Evolutionary conservation across 331 rosid genomes (phyloP), one percentile per base, ranked within the genome.

Genomic region (Malus hybrid): DNA sequence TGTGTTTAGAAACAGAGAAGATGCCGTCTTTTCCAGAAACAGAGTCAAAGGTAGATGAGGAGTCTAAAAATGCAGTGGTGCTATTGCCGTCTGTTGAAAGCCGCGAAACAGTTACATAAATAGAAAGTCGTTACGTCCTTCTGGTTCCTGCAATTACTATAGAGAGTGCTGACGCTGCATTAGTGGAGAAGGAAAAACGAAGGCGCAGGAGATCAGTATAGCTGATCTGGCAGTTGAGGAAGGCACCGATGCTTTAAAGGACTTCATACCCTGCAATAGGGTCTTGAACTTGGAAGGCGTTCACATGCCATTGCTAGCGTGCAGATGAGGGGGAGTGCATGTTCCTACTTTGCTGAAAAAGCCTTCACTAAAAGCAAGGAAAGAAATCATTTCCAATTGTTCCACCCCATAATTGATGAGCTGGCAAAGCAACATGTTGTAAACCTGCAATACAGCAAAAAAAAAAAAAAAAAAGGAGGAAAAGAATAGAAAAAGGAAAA

Each of bases 231-330:
- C 85, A 13, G 85, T 80, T 5, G 90, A 89, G 64, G 97, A 88
- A 29, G 92, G 91, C n/a, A 82, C 79, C 3, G 65, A 60, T 66
- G 74, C 69, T 56, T 79, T 94, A 76, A 88, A 82, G 89, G 91
- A 90, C 57, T 75, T 94, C 4, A 74, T 89, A 36, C 99, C 99
- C 4, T 90, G 81, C 36, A 82, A 62, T 70, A 93, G 83, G 33
- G 52, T 94, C 74, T 70, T 88, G 76, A 94, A 94, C 79, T 83
- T 94, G 89, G 97, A 94, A 67, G 99, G 97, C 52, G 80, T 85
- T 76, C 94, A 86, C 3, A 84, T 92, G 75, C 96, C 99, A 4
- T 78, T 94, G 84, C 65, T 94, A 19, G 89, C 90, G 22, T 22
- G 22, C 22, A 22, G 22, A 22, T 22, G 22, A 22, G 22, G 22